Conservation (phyloP, 495 filamentous ascomycete species). For the Penicillium mononematosum region DNA sequence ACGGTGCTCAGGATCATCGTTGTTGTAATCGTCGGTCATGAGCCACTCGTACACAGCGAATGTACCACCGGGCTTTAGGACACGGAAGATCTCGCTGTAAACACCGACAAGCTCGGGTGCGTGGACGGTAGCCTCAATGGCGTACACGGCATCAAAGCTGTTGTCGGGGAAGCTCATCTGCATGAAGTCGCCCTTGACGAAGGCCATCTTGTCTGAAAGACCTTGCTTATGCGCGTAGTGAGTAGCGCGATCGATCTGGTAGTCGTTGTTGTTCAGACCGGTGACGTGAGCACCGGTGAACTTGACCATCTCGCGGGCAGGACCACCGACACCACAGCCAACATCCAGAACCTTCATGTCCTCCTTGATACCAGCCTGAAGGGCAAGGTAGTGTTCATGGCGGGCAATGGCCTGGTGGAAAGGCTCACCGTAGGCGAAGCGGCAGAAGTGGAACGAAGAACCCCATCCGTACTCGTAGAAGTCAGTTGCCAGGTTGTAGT, state of each 20-base stretch:
- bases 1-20: conserved; percentile 81
- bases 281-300: conserved; percentile 89
- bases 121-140: conserved; percentile 96
- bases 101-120: conserved; percentile 93
- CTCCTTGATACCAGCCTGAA: conserved; percentile 80
- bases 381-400: conserved; percentile 97
- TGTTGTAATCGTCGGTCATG: conserved; percentile 96
- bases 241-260: conserved; percentile 94
- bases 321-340: conserved; percentile 95
- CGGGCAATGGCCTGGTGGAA: conserved; percentile 94
- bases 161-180: conserved; percentile 97
- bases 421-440: conserved; percentile 82
- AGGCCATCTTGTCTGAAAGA: conserved; percentile 76
- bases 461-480: conserved; percentile 98
- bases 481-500: conserved; percentile 98
- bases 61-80: conserved; percentile 91
- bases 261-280: conserved; percentile 99
- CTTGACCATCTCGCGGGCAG: conserved; percentile 95
- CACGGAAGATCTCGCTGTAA: conserved; percentile 90
- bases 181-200: conserved; percentile 98
- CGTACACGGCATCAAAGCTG: conserved; percentile 93
- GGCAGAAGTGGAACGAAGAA: conserved; percentile 95
- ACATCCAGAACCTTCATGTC: conserved; percentile 93
- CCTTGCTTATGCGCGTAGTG: conserved; percentile 80
- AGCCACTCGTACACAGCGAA: conserved; percentile 99